A percentile compares a stretch with the other conserved stretches of the same genome.
Conservation (phyloP, 2,329 filamentous ascomycete species). For the Penicillium psychrosexuale region DNA sequence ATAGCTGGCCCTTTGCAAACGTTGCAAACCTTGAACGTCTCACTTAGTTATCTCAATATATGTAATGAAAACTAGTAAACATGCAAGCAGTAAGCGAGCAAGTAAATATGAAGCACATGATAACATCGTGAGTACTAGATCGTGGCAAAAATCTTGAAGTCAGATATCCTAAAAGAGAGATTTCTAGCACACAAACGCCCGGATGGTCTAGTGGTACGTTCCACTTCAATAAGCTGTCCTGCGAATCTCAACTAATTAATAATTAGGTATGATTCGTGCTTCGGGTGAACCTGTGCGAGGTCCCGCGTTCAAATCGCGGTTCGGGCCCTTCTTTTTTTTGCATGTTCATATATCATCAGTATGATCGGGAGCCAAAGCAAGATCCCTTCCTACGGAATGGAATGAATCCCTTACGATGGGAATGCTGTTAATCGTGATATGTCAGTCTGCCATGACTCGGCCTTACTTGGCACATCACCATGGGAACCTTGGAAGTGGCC, state of each 20-base stretch:
- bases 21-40: no score
- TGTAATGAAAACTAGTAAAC: no score
- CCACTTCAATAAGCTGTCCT: not conserved
- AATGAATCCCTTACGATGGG: not conserved
- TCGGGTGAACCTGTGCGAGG: constrained; percentile 2
- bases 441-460: not conserved
- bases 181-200: not conserved
- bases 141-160: no score
- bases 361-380: not conserved
- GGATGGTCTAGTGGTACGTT: constrained; percentile 2
- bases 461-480: constrained; percentile 31
- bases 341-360: no score
- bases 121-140: no score
- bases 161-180: not conserved
- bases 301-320: constrained; percentile 3
- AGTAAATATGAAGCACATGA: no score
- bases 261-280: constrained; percentile 2
- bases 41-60: no score
- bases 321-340: not conserved
- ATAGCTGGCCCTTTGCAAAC: no score
- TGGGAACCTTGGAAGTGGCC: constrained; percentile 36
- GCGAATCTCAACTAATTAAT: not conserved
- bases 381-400: not conserved
- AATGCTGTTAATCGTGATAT: not conserved
- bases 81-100: no score